Evolutionary conservation across 805 yeast genomes (phyloP).

Genomic region (Phaffomyces thermotolerans): DNA sequence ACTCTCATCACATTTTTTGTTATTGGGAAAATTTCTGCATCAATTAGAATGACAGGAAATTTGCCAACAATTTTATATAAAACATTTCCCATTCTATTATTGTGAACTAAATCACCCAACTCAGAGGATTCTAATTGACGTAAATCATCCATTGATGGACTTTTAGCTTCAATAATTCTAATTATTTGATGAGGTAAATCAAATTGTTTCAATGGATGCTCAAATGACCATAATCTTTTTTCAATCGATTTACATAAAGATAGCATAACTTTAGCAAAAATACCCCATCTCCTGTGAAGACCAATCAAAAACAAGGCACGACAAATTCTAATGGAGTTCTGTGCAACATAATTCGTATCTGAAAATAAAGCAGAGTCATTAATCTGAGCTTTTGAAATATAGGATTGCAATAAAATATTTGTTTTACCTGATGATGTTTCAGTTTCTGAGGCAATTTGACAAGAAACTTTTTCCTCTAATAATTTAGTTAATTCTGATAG

Average conservation of each 20-base stretch:
- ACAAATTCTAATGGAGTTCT: slow-evolving; percentile 87
- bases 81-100: slow-evolving; percentile 60
- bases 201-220: slow-evolving; percentile 86
- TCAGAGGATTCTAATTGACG: slow-evolving; percentile 70
- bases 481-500: slow-evolving; percentile 59
- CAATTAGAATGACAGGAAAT: slow-evolving; percentile 71
- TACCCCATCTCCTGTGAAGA: slow-evolving; percentile 87
- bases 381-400: slow-evolving; percentile 65
- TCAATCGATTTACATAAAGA: slow-evolving; percentile 84
- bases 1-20: slow-evolving; percentile 81
- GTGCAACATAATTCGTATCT: slow-evolving; percentile 90
- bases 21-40: slow-evolving; percentile 82
- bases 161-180: slow-evolving; percentile 53
- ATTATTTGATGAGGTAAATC: slow-evolving; percentile 64
- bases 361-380: slow-evolving; percentile 78
- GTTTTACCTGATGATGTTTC: slow-evolving; percentile 82
- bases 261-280: slow-evolving; percentile 63
- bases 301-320: slow-evolving; percentile 87
- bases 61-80: slow-evolving; percentile 54
- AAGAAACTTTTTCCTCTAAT: slow-evolving; percentile 54
- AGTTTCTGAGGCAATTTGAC: slow-evolving; percentile 73
- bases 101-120: slow-evolving; percentile 86
- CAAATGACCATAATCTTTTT: slow-evolving; percentile 78
- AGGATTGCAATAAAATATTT: slow-evolving; percentile 81
- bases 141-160: slow-evolving; percentile 62